Conservation (phyloP, 345 rosid genomes). For the Brassica incana region DNA sequence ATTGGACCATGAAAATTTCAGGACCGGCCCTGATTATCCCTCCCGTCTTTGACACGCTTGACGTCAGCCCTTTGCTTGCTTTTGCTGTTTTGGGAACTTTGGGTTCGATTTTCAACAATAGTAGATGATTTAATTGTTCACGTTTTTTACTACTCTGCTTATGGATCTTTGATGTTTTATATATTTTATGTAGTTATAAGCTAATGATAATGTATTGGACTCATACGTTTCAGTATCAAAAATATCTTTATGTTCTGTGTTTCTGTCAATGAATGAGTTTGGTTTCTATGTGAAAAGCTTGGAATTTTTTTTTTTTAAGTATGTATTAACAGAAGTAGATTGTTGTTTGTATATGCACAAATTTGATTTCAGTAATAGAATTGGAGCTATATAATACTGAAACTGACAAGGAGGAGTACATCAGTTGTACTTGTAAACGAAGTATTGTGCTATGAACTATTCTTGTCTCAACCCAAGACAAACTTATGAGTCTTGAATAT, state of each 20-base stretch:
- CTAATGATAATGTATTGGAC: not conserved
- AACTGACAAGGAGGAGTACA: too few species aligned
- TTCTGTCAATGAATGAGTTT: not conserved
- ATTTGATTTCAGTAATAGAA: not conserved
- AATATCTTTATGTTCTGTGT: not conserved
- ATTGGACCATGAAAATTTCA: too few species aligned
- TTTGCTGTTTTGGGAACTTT: slow-evolving; percentile 17
- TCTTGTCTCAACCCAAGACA: not conserved
- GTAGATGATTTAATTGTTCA: slow-evolving; percentile 33
- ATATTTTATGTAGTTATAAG: slow-evolving; percentile 7
- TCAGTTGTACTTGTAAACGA: too few species aligned
- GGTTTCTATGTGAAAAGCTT: not conserved
- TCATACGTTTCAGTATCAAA: not conserved
- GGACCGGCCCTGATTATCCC: too few species aligned
- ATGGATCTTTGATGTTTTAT: not conserved
- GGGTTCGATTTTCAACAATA: slow-evolving; percentile 61
- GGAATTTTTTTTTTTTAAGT: not conserved
- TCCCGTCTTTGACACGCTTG: too few species aligned
- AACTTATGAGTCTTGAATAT: not conserved
- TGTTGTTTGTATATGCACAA: not conserved
- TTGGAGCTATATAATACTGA: too few species aligned
- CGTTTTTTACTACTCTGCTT: not conserved
- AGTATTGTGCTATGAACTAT: not conserved
- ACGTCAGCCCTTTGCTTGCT: too few species aligned
- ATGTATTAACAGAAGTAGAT: not conserved